These are phyloP conservation scores for Dioscorea dumetorum DNA, from an alignment of 106 monocot genomes.

Conservation along the genomic window DNA sequence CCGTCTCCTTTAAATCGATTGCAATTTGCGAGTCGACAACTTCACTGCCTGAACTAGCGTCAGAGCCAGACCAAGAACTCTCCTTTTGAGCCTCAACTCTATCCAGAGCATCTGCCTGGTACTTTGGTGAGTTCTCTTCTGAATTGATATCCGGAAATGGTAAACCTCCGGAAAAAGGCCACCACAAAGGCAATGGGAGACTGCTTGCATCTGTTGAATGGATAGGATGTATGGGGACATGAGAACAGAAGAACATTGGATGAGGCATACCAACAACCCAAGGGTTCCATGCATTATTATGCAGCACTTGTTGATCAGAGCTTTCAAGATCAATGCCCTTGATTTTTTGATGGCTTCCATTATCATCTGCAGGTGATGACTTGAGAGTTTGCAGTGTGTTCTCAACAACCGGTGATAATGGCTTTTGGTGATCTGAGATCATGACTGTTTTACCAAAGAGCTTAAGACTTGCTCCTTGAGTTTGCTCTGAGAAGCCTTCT, in stretches of 20 bases:
- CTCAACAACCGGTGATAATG: constrained; percentile 4
- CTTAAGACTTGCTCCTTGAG: constrained; percentile 38
- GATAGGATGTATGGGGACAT: not conserved
- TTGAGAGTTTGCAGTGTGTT: not conserved
- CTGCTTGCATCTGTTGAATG: constrained; percentile 4
- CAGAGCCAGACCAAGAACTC: constrained; percentile 1
- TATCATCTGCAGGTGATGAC: not conserved
- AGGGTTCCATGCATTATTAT: constrained; percentile 4
- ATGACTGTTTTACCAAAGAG: constrained; percentile 61
- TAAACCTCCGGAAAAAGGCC: constrained; percentile 10
- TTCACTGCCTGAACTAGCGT: too few species aligned
- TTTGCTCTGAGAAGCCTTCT: constrained; percentile 19
- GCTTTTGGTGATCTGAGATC: constrained; percentile 19
- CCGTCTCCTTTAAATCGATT: not conserved
- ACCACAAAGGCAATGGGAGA: constrained; percentile 26
- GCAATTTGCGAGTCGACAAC: not conserved
- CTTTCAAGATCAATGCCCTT: not conserved
- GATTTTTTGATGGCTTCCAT: not conserved
- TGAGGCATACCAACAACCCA: constrained; percentile 16
- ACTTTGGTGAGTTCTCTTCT: not conserved
- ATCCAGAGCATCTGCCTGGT: not conserved
- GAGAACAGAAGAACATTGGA: constrained; percentile 25
- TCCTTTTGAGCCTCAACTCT: constrained; percentile 3
- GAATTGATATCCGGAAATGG: constrained; percentile 1
- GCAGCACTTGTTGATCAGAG: not conserved